Base-by-base conservation (phyloP, 176 grass and related monocot species). In the Carex cristatella region DNA sequence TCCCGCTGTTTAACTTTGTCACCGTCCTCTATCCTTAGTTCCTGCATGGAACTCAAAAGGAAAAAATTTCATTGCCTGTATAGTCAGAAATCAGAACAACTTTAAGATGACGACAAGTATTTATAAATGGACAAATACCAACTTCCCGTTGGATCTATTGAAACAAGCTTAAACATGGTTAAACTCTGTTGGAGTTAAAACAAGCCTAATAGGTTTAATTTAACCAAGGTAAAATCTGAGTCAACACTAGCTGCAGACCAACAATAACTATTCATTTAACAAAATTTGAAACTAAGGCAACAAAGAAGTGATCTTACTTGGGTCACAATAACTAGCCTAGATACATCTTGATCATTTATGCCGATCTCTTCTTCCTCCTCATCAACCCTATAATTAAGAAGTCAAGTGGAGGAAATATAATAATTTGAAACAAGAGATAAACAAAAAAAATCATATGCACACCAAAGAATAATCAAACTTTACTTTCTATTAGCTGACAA, bases 291-390 rank as follows among this genome's bases (percentile, higher is more conserved):
- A 57, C 82, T 37, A 71, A 63, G 81, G 68, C 35, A 68, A 69
- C 10, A n/a, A 79, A 54, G 16, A 60, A 60, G 23, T 69, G 88
- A 86, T 64, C 80, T 77, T 87, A 99, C 97, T 88, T 96, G 97
- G 0, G 93, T 99, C 28, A 99, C 91, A 53, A 99, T 99, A 85
- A 99, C 92, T 77, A 99, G 88, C 84, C 91, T 91, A 82, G 90
- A 91, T 79, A 99, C 87, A 70, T 99, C 93, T 90, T 92, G 97
- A 65, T 99, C 97, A 7, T 96, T 92, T 46, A 99, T 90, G 92
- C 92, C 91, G 67, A 91, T 91, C 82, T 96, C 91, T 38, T 96
- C 97, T 44, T 96, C 96, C 55, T 95, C 97, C 4, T 94, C 91
- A 86, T 95, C 88, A 18, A 89, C 87, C 90, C 91, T 98, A 83